phyloP scores from a whole-genome alignment of 164 flowering plant genomes.

The Sextonia rubra region DNA sequence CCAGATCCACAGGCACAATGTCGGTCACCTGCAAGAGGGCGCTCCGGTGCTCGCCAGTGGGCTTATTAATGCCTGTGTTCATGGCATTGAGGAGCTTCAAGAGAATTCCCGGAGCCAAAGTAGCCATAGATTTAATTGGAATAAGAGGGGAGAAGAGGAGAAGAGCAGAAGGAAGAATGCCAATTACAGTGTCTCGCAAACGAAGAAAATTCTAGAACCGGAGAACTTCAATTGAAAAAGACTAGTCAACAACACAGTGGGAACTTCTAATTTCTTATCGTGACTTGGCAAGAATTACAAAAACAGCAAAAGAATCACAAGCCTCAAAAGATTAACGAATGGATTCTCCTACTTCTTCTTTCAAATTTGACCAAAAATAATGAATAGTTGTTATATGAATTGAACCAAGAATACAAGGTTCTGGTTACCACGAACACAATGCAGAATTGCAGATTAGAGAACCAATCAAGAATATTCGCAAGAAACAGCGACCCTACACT shows the following conservation, averaged over 20 bases:
- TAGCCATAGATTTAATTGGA: slow-evolving; percentile 50
- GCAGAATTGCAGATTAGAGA: background rate
- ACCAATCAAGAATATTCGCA: background rate
- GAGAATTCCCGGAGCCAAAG: slow-evolving; percentile 78
- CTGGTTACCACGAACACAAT: background rate
- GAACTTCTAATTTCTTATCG: background rate
- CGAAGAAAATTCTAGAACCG: background rate
- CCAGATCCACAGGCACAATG: slow-evolving; percentile 91
- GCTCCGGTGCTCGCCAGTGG: slow-evolving; percentile 81
- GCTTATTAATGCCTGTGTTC: slow-evolving; percentile 64
- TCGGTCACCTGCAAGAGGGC: slow-evolving; percentile 90
- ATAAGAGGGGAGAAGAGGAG: background rate
- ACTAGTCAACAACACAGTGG: background rate
- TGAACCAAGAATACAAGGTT: background rate
- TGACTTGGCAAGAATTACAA: slow-evolving; percentile 1
- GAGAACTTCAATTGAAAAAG: background rate
- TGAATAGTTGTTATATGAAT: too few relatives aligned
- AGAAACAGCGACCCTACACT: background rate
- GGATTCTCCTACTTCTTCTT: too few relatives aligned
- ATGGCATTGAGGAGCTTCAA: slow-evolving; percentile 76
- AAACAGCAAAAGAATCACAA: background rate
- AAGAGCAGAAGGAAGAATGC: background rate
- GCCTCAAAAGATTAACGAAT: background rate
- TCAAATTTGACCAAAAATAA: too few relatives aligned
- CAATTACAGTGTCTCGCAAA: background rate